Conservation (phyloP, 2,329 filamentous ascomycete species). For the Calonectria ilicicola region DNA sequence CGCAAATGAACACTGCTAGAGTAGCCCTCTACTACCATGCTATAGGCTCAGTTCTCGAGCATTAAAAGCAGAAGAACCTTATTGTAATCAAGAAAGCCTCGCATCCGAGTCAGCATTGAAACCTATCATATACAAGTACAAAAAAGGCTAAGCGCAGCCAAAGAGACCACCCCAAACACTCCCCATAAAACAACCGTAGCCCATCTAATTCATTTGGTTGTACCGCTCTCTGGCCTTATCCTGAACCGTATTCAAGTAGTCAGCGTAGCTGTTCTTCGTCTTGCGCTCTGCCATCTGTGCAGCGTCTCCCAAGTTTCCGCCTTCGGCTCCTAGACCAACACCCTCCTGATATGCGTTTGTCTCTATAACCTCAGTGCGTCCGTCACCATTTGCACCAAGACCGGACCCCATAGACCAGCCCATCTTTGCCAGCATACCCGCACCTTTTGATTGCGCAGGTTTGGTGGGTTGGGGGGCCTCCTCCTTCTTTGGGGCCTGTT, state of each 20-base stretch:
- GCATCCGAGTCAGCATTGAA: too few relatives aligned
- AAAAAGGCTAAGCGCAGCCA: not conserved
- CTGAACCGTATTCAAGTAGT: conserved; percentile 73
- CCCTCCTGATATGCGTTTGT: conserved; percentile 75
- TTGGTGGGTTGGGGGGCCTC: conserved; percentile 34
- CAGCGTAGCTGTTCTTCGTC: conserved; percentile 70
- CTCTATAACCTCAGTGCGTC: conserved; percentile 72
- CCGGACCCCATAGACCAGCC: conserved; percentile 76
- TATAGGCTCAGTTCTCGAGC: too few relatives aligned
- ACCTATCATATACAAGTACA: not conserved
- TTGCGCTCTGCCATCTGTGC: conserved; percentile 71
- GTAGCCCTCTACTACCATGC: too few relatives aligned
- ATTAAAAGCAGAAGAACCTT: too few relatives aligned
- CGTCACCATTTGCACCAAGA: conserved; percentile 72
- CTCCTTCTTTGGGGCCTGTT: conserved; percentile 31
- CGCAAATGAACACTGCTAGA: too few relatives aligned
- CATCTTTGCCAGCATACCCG: conserved; percentile 78
- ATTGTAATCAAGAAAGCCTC: too few relatives aligned
- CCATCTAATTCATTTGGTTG: conserved; percentile 59
- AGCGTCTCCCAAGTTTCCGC: conserved; percentile 77
- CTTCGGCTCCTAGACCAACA: conserved; percentile 77
- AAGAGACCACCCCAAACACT: not conserved
- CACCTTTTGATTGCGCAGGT: conserved; percentile 69
- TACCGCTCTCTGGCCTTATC: conserved; percentile 76
- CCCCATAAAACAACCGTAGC: not conserved